Conservation (phyloP, 208 protist species). For the Lotmaria passim region DNA sequence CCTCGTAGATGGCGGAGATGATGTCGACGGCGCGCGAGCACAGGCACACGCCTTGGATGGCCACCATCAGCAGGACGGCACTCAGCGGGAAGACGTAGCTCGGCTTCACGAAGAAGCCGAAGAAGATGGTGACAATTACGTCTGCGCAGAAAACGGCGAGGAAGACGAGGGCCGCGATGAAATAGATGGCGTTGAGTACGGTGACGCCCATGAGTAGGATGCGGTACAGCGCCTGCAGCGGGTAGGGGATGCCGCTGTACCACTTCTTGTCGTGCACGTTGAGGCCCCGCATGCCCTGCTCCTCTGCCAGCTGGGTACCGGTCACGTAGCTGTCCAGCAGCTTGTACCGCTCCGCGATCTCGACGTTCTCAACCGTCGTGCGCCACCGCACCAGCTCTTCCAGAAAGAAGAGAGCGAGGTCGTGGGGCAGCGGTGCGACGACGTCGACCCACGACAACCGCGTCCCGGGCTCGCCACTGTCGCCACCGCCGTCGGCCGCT, state of each 20-base stretch:
- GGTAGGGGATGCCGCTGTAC: conserved; percentile 53
- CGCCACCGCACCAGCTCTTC: conserved; percentile 72
- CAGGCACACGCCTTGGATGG: conserved; percentile 49
- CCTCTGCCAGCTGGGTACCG: conserved; percentile 8
- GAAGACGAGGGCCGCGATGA: conserved; percentile 60
- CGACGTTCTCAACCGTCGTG: conserved; percentile 35
- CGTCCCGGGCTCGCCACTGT: conserved; percentile 7
- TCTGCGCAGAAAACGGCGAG: conserved; percentile 40
- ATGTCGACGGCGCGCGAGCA: conserved; percentile 58
- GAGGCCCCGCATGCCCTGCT: conserved; percentile 18
- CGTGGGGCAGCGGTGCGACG: conserved; percentile 35
- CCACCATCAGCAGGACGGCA: conserved; percentile 49
- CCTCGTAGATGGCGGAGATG: conserved; percentile 37
- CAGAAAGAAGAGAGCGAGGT: conserved; percentile 59
- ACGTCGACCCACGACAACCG: conserved; percentile 43
- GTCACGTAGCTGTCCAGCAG: conserved; percentile 41
- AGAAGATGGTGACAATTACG: conserved; percentile 61
- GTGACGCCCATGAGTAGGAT: conserved; percentile 43
- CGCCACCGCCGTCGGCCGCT: neutral
- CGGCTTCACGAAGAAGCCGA: conserved; percentile 61
- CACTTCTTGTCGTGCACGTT: conserved; percentile 50
- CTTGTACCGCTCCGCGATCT: conserved; percentile 47
- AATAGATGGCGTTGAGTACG: conserved; percentile 51
- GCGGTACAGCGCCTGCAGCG: conserved; percentile 44
- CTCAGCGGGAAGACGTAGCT: conserved; percentile 63